phyloP scores from a whole-genome alignment of 2,329 filamentous ascomycete genomes.

The Colletotrichum endophyticum region DNA sequence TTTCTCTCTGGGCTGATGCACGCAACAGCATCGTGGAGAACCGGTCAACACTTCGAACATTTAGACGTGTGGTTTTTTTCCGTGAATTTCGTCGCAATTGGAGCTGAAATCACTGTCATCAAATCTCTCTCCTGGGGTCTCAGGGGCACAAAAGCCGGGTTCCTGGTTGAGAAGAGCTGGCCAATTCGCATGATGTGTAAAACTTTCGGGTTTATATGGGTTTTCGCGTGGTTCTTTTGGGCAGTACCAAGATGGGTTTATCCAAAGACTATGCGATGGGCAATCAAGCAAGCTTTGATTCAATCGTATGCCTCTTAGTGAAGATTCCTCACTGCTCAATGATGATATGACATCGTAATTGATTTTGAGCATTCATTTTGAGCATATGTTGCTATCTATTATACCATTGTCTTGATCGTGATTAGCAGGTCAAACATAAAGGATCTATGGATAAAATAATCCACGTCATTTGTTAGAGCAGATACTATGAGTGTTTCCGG shows the following conservation, averaged over 20 bases:
- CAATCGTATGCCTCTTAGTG: not conserved
- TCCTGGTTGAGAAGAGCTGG: not conserved
- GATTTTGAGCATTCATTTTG: not conserved
- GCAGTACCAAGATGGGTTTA: not conserved
- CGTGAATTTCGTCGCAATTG: not conserved
- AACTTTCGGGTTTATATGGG: not conserved
- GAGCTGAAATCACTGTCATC: not conserved
- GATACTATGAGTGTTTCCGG: fast-evolving
- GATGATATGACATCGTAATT: not conserved
- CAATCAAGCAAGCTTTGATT: not conserved
- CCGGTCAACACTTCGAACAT: not conserved
- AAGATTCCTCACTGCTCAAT: fast-evolving
- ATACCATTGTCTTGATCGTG: not conserved
- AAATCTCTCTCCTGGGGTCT: not conserved
- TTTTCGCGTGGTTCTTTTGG: not conserved
- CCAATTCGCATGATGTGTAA: not conserved
- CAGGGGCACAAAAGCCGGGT: not conserved
- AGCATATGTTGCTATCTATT: not conserved
- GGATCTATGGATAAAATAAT: not conserved
- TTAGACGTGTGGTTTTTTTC: not conserved
- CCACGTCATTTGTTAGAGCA: fast-evolving
- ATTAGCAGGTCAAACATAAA: not conserved
- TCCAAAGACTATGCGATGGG: not conserved
- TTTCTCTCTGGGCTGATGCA: conserved; percentile 48
- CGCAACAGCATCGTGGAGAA: conserved; percentile 27